These are phyloP conservation scores for Lasiodiplodia hormozganensis DNA, from an alignment of 2,329 filamentous ascomycete genomes.

Conservation along the genomic window DNA sequence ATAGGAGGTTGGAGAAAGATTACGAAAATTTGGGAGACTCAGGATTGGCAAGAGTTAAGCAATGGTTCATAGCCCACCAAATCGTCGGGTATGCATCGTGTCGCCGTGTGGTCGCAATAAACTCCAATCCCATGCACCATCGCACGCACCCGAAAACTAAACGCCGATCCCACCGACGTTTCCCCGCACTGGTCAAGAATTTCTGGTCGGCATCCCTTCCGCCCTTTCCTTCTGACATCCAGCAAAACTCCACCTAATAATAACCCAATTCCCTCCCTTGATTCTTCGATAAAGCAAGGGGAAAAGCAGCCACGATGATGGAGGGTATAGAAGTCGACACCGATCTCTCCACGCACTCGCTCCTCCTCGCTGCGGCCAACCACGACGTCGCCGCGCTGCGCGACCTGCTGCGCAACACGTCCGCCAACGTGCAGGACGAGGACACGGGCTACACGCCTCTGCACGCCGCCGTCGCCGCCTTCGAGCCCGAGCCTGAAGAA, in stretches of 20 bases:
- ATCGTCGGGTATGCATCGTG: constrained; percentile 1
- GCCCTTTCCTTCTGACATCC: neutral
- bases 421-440: constrained; percentile 79
- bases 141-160: neutral
- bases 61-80: neutral
- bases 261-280: neutral
- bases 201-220: neutral
- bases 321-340: constrained; percentile 43
- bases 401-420: constrained; percentile 69
- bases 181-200: constrained; percentile 26
- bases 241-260: neutral
- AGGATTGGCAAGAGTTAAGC: no score
- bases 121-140: neutral
- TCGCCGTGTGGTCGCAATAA: neutral
- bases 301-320: constrained; percentile 6
- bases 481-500: constrained; percentile 47
- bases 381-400: constrained; percentile 73
- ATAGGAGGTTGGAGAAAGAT: no score
- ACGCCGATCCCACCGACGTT: constrained; percentile 18
- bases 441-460: constrained; percentile 86
- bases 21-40: no score
- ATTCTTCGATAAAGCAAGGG: neutral
- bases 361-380: constrained; percentile 70
- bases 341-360: constrained; percentile 60
- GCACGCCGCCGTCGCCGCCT: constrained; percentile 82